Conservation (phyloP, 768 basidiomycete genomes). For the Podaxis sp. region DNA sequence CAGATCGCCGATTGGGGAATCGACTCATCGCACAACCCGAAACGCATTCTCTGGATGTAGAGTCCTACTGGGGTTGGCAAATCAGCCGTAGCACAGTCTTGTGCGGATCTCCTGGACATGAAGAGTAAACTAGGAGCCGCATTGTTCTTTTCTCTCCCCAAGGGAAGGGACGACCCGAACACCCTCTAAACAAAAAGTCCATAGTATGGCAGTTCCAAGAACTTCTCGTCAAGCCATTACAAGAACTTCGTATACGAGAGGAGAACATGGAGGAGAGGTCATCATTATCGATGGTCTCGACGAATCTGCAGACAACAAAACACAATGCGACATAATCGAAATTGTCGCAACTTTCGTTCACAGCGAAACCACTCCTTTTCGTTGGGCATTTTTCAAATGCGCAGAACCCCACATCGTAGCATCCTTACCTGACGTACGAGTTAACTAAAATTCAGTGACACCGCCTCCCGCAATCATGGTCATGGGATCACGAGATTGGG, state of each 20-base stretch:
- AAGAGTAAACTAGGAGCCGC: not conserved
- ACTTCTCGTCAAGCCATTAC: not conserved
- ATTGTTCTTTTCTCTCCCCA: conserved; percentile 6
- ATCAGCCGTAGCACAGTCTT: conserved; percentile 1
- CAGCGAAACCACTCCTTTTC: not conserved
- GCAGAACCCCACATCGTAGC: conserved; percentile 1
- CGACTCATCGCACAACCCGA: not conserved
- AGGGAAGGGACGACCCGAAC: not conserved
- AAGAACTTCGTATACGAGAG: not conserved
- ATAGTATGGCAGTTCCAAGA: conserved; percentile 2
- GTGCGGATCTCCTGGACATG: not conserved
- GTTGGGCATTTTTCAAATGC: not conserved
- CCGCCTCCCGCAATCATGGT: conserved; percentile 7
- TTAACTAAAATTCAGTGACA: not conserved
- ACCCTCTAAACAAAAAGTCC: not conserved
- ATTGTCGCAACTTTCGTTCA: not conserved
- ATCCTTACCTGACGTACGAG: conserved; percentile 5
- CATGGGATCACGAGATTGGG: not conserved
- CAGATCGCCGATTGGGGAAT: not conserved
- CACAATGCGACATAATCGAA: not conserved
- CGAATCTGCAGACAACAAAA: not conserved
- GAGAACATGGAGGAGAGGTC: not conserved
- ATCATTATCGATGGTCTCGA: conserved; percentile 10
- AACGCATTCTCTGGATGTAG: not conserved
- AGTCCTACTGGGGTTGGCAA: conserved; percentile 1